Percentiles rank a stretch among this genome's conserved stretches.
These are phyloP conservation scores for Saccharomycopsis guyanensis DNA, from an alignment of 805 yeast species.

Conservation along the genomic window DNA sequence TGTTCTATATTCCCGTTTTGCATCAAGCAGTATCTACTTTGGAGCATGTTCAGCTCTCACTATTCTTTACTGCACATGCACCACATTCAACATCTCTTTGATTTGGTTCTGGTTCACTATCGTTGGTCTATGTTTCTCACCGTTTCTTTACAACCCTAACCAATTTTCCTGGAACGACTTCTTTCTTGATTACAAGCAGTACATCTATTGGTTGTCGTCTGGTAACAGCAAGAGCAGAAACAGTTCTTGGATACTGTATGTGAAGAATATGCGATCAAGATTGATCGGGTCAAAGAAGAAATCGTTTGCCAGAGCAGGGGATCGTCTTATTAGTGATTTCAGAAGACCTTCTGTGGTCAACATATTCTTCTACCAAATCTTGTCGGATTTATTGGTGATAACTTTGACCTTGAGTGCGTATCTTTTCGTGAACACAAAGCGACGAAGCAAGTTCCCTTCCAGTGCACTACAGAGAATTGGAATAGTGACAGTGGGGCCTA, in stretches of 20 bases:
- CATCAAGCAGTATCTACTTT: conserved; percentile 58
- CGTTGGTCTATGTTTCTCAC: conserved; percentile 46
- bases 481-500: conserved; percentile 41
- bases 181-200: conserved; percentile 49
- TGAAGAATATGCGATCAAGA: conserved; percentile 44
- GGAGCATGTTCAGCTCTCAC: conserved; percentile 47
- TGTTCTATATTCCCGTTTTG: conserved; percentile 59
- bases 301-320: conserved; percentile 31
- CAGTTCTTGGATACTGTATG: conserved; percentile 41
- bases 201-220: conserved; percentile 35
- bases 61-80: conserved; percentile 47
- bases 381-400: conserved; percentile 32
- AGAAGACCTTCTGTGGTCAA: conserved; percentile 43
- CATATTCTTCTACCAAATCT: conserved; percentile 34
- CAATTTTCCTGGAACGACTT: conserved; percentile 59
- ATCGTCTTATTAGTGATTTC: conserved; percentile 35
- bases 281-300: conserved; percentile 49
- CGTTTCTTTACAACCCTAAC: conserved; percentile 58
- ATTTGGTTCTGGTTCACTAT: conserved; percentile 60
- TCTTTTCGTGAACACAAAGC: conserved; percentile 46
- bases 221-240: conserved; percentile 38
- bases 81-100: conserved; percentile 54
- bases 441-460: conserved; percentile 27
- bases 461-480: conserved; percentile 37
- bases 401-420: conserved; percentile 38